Conservation (phyloP, 148 eudicot genomes). For the Rhododendron williamsianum region DNA sequence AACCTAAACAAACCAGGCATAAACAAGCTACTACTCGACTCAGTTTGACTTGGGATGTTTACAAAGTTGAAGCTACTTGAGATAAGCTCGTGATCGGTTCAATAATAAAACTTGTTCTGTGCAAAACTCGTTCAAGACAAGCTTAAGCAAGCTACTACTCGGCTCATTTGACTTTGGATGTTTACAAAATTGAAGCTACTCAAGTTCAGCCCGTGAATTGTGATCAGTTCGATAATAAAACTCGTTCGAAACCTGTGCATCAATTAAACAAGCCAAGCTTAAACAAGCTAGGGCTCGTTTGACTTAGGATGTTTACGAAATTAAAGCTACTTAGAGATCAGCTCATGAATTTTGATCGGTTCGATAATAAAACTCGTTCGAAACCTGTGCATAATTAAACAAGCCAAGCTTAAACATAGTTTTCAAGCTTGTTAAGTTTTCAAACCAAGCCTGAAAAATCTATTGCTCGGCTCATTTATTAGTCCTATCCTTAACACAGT, state of each 20-base stretch:
- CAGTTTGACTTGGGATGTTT: background rate
- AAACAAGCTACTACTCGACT: background rate
- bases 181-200: background rate
- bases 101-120: background rate
- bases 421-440: background rate
- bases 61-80: background rate
- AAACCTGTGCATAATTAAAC: background rate
- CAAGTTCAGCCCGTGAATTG: background rate
- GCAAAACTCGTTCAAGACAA: background rate
- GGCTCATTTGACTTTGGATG: background rate
- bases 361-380: too few species aligned
- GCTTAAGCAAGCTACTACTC: background rate
- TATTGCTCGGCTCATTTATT: background rate
- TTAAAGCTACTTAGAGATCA: too few species aligned
- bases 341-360: too few species aligned
- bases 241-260: background rate
- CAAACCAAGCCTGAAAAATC: background rate
- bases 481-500: background rate
- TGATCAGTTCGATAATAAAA: background rate
- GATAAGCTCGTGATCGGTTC: background rate
- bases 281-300: too few species aligned
- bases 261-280: too few species aligned
- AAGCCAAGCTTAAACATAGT: background rate
- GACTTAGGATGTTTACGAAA: too few species aligned
- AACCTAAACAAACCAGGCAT: background rate